phyloP scores from a whole-genome alignment of 2,329 filamentous ascomycete genomes.

The Colletotrichum spinosum region DNA sequence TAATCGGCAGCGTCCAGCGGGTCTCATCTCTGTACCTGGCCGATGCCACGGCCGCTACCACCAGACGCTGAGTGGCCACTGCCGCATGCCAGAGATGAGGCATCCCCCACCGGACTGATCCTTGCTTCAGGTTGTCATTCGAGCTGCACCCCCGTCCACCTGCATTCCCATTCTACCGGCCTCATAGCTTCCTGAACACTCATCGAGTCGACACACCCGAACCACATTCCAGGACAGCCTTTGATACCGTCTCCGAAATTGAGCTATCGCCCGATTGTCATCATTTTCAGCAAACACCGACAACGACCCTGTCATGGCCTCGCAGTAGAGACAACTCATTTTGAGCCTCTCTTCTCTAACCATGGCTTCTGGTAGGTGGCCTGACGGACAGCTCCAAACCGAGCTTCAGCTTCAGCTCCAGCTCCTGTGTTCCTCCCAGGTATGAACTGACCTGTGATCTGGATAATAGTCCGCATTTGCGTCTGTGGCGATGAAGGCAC shows the following conservation, averaged over 20 bases:
- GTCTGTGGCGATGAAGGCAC: constrained; percentile 96
- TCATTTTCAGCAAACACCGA: neutral
- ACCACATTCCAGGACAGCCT: neutral
- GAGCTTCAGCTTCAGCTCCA: neutral
- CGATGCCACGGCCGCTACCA: constrained; percentile 18
- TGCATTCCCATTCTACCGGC: constrained; percentile 32
- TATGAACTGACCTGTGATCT: constrained; percentile 23
- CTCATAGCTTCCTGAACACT: constrained; percentile 25
- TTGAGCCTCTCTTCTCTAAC: constrained; percentile 14
- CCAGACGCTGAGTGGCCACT: neutral
- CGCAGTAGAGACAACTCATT: constrained; percentile 15
- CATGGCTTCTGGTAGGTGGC: constrained; percentile 40
- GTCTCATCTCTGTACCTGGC: constrained; percentile 23
- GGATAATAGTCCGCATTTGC: constrained; percentile 81
- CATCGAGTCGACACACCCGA: constrained; percentile 9
- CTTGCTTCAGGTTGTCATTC: constrained; percentile 37
- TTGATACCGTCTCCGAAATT: too few relatives aligned
- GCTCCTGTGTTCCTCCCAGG: neutral
- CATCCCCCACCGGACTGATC: constrained; percentile 30
- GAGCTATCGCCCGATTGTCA: neutral
- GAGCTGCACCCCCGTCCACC: constrained; percentile 31
- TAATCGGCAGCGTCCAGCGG: constrained; percentile 20
- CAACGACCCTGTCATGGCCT: constrained; percentile 29
- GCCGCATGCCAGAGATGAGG: neutral
- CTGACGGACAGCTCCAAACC: constrained; percentile 17